Conservation (phyloP, 352 stramenopile genomes). For the Pythium sp. region DNA sequence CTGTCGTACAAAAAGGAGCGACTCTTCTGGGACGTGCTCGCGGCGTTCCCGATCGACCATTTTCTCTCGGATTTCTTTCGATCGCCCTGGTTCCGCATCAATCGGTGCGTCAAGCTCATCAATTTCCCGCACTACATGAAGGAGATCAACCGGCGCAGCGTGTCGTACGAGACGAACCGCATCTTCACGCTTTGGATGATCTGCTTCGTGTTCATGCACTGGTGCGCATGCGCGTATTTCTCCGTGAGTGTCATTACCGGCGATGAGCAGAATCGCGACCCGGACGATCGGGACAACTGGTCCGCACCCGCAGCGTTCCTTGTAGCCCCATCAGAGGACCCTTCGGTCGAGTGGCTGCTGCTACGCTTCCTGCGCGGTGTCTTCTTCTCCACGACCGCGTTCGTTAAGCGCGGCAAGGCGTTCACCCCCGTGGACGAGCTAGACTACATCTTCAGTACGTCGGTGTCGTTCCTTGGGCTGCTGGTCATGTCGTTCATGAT, state of each 20-base stretch:
- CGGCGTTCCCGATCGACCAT: conserved; percentile 52
- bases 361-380: conserved; percentile 41
- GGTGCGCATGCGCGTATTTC: conserved; percentile 50
- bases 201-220: conserved; percentile 48
- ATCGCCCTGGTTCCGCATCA: conserved; percentile 38
- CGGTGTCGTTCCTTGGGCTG: conserved; percentile 38
- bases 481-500: conserved; percentile 53
- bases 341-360: conserved; percentile 13
- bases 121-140: conserved; percentile 58
- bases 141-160: conserved; percentile 49
- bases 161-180: conserved; percentile 49
- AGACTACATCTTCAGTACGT: conserved; percentile 40
- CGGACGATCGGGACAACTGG: conserved; percentile 41
- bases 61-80: conserved; percentile 50
- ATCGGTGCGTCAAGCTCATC: conserved; percentile 48
- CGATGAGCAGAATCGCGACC: not conserved
- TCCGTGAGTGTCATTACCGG: conserved; percentile 20
- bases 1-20: conserved; percentile 34
- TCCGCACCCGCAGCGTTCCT: conserved; percentile 23
- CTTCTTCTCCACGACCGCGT: conserved; percentile 42
- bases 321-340: conserved; percentile 7
- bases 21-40: conserved; percentile 38
- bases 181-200: conserved; percentile 39
- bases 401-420: conserved; percentile 46
- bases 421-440: conserved; percentile 25